Conservation (phyloP, 306 rosid species). For the Mucuna pruriens region DNA sequence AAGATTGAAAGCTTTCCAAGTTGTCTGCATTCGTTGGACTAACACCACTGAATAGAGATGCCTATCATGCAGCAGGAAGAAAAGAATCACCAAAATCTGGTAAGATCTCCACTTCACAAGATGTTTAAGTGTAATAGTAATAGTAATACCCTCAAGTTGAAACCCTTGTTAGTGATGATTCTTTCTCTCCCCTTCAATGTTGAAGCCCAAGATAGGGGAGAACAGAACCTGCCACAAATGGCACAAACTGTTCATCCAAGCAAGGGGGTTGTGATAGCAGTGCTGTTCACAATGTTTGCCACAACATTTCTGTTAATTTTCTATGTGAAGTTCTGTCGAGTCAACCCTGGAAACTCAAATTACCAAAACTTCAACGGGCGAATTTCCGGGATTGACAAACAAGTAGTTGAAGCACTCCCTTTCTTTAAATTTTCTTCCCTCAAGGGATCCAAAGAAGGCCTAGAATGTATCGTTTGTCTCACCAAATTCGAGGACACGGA, state of each 20-base stretch:
- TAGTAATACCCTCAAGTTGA: neutral
- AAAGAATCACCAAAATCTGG: neutral
- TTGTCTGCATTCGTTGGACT: constrained; percentile 21
- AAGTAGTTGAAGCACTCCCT: constrained; percentile 76
- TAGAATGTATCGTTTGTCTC: constrained; percentile 79
- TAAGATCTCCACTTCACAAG: neutral
- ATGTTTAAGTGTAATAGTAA: too few relatives aligned
- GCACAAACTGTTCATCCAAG: constrained; percentile 51
- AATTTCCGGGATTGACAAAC: constrained; percentile 62
- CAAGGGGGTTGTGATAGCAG: constrained; percentile 51
- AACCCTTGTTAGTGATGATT: constrained; percentile 18
- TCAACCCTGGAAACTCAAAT: constrained; percentile 9
- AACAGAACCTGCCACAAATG: constrained; percentile 25
- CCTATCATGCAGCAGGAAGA: neutral
- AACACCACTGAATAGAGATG: constrained; percentile 10
- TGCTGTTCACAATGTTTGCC: constrained; percentile 55
- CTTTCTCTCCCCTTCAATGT: constrained; percentile 22
- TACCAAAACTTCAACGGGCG: constrained; percentile 30
- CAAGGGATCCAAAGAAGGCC: constrained; percentile 80
- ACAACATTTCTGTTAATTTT: constrained; percentile 56
- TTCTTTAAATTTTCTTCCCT: constrained; percentile 73
- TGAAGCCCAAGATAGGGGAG: neutral
- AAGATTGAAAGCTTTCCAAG: constrained; percentile 16
- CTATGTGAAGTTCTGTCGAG: constrained; percentile 65
- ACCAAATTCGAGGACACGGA: constrained; percentile 78